A percentile compares a stretch with the other conserved stretches of the same genome.
These are phyloP conservation scores for Labyrinthula sp. DNA, from an alignment of 352 stramenopile genomes.

Conservation along the genomic window DNA sequence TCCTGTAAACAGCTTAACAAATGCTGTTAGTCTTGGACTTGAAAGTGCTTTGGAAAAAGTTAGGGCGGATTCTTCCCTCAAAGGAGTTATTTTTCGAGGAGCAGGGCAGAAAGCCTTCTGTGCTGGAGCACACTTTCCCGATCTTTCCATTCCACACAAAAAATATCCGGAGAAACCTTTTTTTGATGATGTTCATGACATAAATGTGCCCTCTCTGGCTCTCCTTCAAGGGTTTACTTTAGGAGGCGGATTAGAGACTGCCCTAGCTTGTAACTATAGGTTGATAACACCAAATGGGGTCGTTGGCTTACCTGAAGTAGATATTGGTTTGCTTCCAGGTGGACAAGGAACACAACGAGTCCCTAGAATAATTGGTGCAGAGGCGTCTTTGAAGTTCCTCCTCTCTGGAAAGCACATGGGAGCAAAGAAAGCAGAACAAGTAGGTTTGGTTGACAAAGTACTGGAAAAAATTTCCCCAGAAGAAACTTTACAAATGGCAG, in stretches of 20 bases:
- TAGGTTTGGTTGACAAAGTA: slow-evolving; percentile 67
- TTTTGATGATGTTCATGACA: slow-evolving; percentile 61
- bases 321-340: slow-evolving; percentile 77
- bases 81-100: slow-evolving; percentile 73
- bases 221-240: slow-evolving; percentile 64
- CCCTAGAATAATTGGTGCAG: slow-evolving; percentile 63
- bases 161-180: slow-evolving; percentile 48
- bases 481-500: slow-evolving; percentile 45
- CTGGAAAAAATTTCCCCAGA: slow-evolving; percentile 44
- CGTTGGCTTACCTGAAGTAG: slow-evolving; percentile 79
- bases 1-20: slow-evolving; percentile 60
- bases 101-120: slow-evolving; percentile 61
- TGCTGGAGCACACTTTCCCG: slow-evolving; percentile 78
- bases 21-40: slow-evolving; percentile 56
- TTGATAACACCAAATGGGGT: slow-evolving; percentile 59
- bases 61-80: slow-evolving; percentile 51
- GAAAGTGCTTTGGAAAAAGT: slow-evolving; percentile 48
- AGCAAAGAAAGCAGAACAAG: slow-evolving; percentile 52
- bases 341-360: slow-evolving; percentile 83
- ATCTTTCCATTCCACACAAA: slow-evolving; percentile 55
- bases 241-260: slow-evolving; percentile 64
- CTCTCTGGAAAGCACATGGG: slow-evolving; percentile 65
- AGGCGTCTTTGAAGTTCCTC: slow-evolving; percentile 72
- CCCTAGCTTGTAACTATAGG: slow-evolving; percentile 79
- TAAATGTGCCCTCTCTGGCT: slow-evolving; percentile 62